Conservation (phyloP, 2,329 filamentous ascomycete species). For the Neonectria punicea region DNA sequence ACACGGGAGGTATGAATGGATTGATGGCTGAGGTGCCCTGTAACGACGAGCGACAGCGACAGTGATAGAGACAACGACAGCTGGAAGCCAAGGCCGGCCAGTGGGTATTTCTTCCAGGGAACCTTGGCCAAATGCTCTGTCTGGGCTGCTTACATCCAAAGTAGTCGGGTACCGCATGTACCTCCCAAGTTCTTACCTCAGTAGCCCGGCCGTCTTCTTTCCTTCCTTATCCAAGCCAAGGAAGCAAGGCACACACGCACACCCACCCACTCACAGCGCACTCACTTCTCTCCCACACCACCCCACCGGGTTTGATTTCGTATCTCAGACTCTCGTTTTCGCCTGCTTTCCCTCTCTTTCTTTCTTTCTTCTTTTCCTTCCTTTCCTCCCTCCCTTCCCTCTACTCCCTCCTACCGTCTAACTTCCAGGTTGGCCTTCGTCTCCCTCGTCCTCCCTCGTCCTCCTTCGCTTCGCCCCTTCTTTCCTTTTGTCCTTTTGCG, state of each 20-base stretch:
- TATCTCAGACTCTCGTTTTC: constrained; percentile 23
- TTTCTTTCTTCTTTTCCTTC: constrained; percentile 3
- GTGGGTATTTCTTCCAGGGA: neutral
- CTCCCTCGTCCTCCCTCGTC: constrained; percentile 22
- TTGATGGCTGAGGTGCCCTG: neutral
- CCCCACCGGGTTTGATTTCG: constrained; percentile 21
- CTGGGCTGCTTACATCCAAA: neutral
- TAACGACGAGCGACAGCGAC: neutral
- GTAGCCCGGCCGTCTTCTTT: neutral
- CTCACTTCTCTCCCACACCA: neutral
- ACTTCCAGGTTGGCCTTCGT: constrained; percentile 1
- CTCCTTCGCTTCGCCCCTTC: constrained; percentile 31
- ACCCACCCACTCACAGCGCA: constrained; percentile 15
- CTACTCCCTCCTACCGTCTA: constrained; percentile 5
- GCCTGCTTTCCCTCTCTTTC: constrained; percentile 11
- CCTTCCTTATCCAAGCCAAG: neutral
- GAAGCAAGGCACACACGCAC: constrained; percentile 15
- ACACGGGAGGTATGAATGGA: too few relatives aligned
- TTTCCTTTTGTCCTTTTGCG: constrained; percentile 26
- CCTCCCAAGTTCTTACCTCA: too few relatives aligned
- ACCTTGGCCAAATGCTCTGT: neutral
- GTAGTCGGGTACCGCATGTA: too few relatives aligned
- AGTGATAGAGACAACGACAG: neutral
- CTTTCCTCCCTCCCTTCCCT: constrained; percentile 19
- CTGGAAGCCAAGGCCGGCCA: neutral